phyloP scores from a whole-genome alignment of 768 basidiomycete genomes.

The Kwoniella mangroviensis region DNA sequence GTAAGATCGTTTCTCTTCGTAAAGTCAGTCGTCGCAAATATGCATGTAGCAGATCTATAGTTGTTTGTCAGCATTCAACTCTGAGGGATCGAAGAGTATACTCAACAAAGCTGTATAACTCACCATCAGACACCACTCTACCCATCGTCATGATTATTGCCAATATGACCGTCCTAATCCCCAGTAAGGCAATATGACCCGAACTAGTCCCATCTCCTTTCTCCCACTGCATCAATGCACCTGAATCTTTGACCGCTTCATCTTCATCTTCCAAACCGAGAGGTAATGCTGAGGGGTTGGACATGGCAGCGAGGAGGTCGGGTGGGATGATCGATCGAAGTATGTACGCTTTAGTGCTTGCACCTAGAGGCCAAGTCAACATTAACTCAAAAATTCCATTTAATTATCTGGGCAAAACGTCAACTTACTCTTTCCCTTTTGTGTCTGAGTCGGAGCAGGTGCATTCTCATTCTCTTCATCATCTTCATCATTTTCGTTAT shows the following conservation, averaged over 20 bases:
- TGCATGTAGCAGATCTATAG: slow-evolving; percentile 71
- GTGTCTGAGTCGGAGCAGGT: slow-evolving; percentile 56
- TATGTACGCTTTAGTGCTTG: slow-evolving; percentile 79
- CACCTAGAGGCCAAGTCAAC: slow-evolving; percentile 51
- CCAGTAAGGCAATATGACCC: slow-evolving; percentile 66
- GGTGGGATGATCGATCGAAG: slow-evolving; percentile 75
- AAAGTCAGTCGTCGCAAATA: slow-evolving; percentile 74
- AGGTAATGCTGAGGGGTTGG: slow-evolving; percentile 62
- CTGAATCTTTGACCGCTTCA: slow-evolving; percentile 61
- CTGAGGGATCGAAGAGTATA: neutral
- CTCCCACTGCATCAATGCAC: slow-evolving; percentile 59
- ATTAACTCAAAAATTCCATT: neutral
- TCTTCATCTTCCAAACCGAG: slow-evolving; percentile 62
- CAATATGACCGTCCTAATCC: slow-evolving; percentile 79
- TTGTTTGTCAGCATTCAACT: slow-evolving; percentile 2
- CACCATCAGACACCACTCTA: slow-evolving; percentile 74
- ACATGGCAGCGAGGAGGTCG: slow-evolving; percentile 61
- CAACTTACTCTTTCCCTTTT: slow-evolving; percentile 37
- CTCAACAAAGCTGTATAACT: slow-evolving; percentile 46
- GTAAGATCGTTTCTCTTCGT: slow-evolving; percentile 62
- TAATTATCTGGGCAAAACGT: neutral
- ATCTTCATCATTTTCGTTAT: slow-evolving; percentile 59
- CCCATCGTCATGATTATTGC: slow-evolving; percentile 83
- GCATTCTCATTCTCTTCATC: slow-evolving; percentile 59
- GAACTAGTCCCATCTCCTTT: slow-evolving; percentile 62